Conservation (phyloP, 2,329 filamentous ascomycete species). For the Penicillium sp. region DNA sequence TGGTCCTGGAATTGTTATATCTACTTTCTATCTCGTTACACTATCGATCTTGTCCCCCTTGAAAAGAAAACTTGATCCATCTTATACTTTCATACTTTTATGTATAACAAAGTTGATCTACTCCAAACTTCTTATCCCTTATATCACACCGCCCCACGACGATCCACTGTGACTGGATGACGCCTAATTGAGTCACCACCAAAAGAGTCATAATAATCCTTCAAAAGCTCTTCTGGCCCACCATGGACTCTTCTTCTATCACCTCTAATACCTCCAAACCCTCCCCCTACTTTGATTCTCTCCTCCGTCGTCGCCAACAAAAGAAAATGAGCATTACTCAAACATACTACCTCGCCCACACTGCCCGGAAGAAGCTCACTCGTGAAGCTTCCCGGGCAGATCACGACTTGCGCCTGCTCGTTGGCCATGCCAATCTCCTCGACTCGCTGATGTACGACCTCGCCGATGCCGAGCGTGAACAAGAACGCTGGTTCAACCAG, state of each 20-base stretch:
- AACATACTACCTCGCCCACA: slow-evolving; percentile 96
- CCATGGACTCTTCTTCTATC: slow-evolving; percentile 19
- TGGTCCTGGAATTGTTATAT: background rate
- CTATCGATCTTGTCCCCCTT: background rate
- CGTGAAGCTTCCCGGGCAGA: slow-evolving; percentile 80
- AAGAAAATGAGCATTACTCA: slow-evolving; percentile 96
- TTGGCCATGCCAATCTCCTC: slow-evolving; percentile 96
- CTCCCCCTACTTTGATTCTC: slow-evolving; percentile 36
- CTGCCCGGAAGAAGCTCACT: slow-evolving; percentile 91
- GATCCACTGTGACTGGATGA: slow-evolving; percentile 22
- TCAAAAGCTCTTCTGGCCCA: slow-evolving; percentile 21
- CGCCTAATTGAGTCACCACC: slow-evolving; percentile 26
- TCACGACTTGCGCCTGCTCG: slow-evolving; percentile 87
- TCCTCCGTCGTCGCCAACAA: slow-evolving; percentile 41
- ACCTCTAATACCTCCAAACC: slow-evolving; percentile 22
- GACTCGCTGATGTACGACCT: slow-evolving; percentile 88
- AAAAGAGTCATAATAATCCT: slow-evolving; percentile 25
- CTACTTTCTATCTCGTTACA: background rate
- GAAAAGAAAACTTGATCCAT: slow-evolving; percentile 1
- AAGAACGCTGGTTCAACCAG: slow-evolving; percentile 97
- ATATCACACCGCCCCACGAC: slow-evolving; percentile 23
- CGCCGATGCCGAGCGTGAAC: slow-evolving; percentile 85
- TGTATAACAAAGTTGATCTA: background rate
- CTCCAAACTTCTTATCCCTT: background rate
- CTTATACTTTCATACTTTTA: background rate